These are phyloP conservation scores for Takakia lepidozioides DNA, from an alignment of 225 moss, liverwort and hornwort species.

Conservation along the genomic window DNA sequence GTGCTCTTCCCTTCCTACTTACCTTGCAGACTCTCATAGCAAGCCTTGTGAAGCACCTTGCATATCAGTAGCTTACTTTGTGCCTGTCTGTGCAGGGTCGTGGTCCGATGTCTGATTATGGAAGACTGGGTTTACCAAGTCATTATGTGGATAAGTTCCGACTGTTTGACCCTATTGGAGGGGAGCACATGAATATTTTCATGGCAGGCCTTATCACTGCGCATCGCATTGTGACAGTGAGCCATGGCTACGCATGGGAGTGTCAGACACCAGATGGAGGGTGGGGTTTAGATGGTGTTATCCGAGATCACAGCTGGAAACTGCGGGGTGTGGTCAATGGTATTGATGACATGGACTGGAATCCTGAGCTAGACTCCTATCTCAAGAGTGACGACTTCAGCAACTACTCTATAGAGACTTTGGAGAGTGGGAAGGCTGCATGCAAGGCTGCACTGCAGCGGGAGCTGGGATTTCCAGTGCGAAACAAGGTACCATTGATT, in stretches of 20 bases:
- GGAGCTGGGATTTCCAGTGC: slow-evolving; percentile 58
- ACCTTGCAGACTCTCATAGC: no score
- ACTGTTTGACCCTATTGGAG: slow-evolving; percentile 45
- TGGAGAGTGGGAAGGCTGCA: slow-evolving; percentile 41
- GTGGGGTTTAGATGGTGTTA: slow-evolving; percentile 61
- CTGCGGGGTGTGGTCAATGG: slow-evolving; percentile 75
- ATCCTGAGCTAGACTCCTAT: slow-evolving; percentile 50
- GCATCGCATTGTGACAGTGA: slow-evolving; percentile 75
- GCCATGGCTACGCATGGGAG: slow-evolving; percentile 71
- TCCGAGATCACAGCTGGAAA: slow-evolving; percentile 75
- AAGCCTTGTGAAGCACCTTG: no score
- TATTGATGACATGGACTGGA: slow-evolving; percentile 74
- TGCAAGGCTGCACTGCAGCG: slow-evolving; percentile 73
- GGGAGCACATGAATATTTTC: slow-evolving; percentile 69
- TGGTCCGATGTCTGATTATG: slow-evolving; percentile 55
- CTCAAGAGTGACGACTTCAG: slow-evolving; percentile 52
- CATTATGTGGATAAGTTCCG: slow-evolving; percentile 50
- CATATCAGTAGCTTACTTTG: neutral
- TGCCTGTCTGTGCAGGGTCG: slow-evolving; percentile 38
- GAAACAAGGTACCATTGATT: slow-evolving; percentile 54
- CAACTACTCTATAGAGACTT: slow-evolving; percentile 26
- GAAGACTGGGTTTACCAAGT: slow-evolving; percentile 48
- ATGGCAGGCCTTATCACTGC: slow-evolving; percentile 69
- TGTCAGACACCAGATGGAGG: slow-evolving; percentile 72
- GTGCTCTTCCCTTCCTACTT: no score